These are phyloP conservation scores for Roridomyces roridus DNA, from an alignment of 768 basidiomycete genomes.

Conservation along the genomic window DNA sequence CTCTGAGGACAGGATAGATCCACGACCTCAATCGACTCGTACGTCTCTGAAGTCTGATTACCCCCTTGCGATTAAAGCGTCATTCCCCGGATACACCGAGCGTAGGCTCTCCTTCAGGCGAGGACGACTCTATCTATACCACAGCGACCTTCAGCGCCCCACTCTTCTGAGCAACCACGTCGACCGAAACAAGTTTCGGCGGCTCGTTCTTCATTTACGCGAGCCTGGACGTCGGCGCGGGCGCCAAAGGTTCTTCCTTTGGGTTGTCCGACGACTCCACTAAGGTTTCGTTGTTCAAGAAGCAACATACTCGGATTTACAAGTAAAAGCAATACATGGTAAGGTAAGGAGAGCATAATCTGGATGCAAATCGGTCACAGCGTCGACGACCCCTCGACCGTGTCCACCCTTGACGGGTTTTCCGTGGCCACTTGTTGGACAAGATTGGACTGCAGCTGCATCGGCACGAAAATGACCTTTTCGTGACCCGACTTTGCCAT, in stretches of 20 bases:
- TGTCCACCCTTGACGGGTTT: neutral
- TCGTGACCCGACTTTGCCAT: constrained; percentile 90
- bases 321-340: too few relatives aligned
- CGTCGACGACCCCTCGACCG: too few relatives aligned
- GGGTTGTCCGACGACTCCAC: constrained; percentile 14
- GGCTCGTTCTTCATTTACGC: constrained; percentile 13
- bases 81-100: too few relatives aligned
- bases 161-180: neutral
- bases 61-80: too few relatives aligned
- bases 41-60: too few relatives aligned
- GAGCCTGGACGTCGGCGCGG: constrained; percentile 15
- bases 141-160: constrained; percentile 9
- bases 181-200: constrained; percentile 7
- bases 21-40: too few relatives aligned
- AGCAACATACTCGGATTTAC: too few relatives aligned
- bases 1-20: too few relatives aligned
- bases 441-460: constrained; percentile 85
- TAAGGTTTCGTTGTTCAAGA: constrained; percentile 21
- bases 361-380: too few relatives aligned
- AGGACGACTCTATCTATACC: neutral
- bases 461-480: constrained; percentile 95
- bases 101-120: too few relatives aligned
- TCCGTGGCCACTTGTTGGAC: constrained; percentile 47
- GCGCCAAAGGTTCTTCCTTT: constrained; percentile 18
- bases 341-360: too few relatives aligned